phyloP scores from a whole-genome alignment of 768 basidiomycete species.

The Tricholoma matsutake region DNA sequence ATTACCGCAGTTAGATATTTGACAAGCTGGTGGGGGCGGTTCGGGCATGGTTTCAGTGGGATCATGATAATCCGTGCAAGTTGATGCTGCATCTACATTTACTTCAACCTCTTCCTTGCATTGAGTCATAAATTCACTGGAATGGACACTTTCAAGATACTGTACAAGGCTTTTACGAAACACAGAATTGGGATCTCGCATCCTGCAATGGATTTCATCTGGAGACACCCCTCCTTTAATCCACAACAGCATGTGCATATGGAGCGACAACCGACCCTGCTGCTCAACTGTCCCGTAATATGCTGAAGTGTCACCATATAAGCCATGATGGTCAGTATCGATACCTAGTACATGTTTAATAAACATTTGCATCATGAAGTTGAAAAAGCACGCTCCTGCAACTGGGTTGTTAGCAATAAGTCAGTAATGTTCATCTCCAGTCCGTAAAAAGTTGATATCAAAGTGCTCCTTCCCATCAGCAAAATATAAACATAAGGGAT shows the following conservation, averaged over 20 bases:
- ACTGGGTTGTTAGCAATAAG: too few species aligned
- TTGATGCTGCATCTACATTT: not conserved
- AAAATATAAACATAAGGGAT: too few species aligned
- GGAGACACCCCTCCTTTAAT: not conserved
- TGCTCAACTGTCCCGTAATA: conserved; percentile 14
- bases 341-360: not conserved
- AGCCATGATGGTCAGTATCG: conserved; percentile 11
- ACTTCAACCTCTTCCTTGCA: not conserved
- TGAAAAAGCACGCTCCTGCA: too few species aligned
- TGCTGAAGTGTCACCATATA: conserved; percentile 23
- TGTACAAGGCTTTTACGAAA: not conserved
- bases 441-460: too few species aligned
- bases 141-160: not conserved
- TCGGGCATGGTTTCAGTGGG: not conserved
- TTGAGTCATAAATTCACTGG: not conserved
- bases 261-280: conserved; percentile 22
- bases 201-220: not conserved
- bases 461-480: too few species aligned
- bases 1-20: not conserved
- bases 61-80: not conserved
- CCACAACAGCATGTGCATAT: conserved; percentile 19
- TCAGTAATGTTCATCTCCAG: too few species aligned
- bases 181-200: not conserved
- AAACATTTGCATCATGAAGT: too few species aligned
- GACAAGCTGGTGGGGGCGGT: not conserved